A percentile compares a stretch with the other conserved stretches of the same genome.
These are phyloP conservation scores for Dactylorhiza incarnata DNA, from an alignment of 106 monocot species.

Conservation along the genomic window DNA sequence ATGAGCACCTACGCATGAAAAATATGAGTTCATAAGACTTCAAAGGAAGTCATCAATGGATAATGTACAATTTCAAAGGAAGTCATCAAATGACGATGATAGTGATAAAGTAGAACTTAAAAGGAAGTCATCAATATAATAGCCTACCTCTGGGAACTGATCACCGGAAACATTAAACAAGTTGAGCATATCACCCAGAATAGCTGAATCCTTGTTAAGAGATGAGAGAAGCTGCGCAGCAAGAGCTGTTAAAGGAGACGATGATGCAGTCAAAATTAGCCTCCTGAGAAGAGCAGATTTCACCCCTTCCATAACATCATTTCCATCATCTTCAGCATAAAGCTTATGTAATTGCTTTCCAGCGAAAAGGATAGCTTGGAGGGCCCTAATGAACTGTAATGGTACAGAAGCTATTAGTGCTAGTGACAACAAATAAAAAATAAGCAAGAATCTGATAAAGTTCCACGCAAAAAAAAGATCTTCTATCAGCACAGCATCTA, in stretches of 20 bases:
- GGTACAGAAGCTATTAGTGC: neutral
- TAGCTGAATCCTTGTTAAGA: constrained; percentile 81
- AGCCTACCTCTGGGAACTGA: constrained; percentile 79
- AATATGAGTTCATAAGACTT: neutral
- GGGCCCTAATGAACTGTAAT: constrained; percentile 58
- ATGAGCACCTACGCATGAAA: no score
- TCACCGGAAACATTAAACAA: constrained; percentile 51
- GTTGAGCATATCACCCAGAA: constrained; percentile 60
- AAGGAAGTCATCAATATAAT: neutral
- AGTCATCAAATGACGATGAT: no score
- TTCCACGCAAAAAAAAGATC: neutral
- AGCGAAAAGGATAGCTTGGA: constrained; percentile 59
- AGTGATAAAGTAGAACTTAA: neutral
- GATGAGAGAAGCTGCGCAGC: constrained; percentile 67
- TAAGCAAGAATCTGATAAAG: constrained; percentile 1
- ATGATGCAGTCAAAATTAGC: constrained; percentile 76
- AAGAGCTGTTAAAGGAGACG: constrained; percentile 51
- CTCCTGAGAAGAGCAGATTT: constrained; percentile 75
- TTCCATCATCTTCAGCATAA: constrained; percentile 35
- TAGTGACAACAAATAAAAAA: neutral
- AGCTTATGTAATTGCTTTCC: constrained; percentile 76
- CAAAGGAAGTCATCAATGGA: neutral
- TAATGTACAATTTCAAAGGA: no score
- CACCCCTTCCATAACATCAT: constrained; percentile 15
- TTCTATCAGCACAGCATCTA: neutral